A percentile compares a stretch with the other conserved stretches of the same genome.
phyloP scores from a whole-genome alignment of 2,329 filamentous ascomycete species.

The Pseudocercospora macadamiae region DNA sequence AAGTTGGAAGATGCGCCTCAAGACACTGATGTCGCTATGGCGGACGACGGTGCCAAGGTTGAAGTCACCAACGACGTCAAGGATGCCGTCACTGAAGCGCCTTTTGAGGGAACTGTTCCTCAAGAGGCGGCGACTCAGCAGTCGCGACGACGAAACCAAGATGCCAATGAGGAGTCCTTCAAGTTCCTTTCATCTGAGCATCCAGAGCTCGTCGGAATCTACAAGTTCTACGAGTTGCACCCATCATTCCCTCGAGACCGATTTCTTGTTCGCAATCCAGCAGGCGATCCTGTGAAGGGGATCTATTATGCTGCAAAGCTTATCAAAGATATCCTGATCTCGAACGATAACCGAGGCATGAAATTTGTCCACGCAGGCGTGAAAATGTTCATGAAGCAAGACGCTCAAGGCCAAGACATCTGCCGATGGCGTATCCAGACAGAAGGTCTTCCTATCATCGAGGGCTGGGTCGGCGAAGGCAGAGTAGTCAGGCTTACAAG shows the following conservation, averaged over 20 bases:
- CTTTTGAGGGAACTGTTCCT: constrained; percentile 30
- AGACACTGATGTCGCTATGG: constrained; percentile 21
- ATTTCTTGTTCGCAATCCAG: constrained; percentile 94
- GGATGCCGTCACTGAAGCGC: constrained; percentile 30
- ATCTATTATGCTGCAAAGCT: constrained; percentile 94
- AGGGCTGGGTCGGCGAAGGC: constrained; percentile 82
- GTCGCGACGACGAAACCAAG: constrained; percentile 34
- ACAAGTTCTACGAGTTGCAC: constrained; percentile 82
- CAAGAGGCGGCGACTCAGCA: constrained; percentile 14
- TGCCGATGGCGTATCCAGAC: constrained; percentile 95
- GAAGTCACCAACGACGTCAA: constrained; percentile 27
- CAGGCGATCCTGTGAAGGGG: constrained; percentile 84
- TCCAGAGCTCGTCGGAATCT: constrained; percentile 75
- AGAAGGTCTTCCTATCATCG: constrained; percentile 87
- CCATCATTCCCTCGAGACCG: constrained; percentile 83
- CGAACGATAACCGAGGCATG: constrained; percentile 88
- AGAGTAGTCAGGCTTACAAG: constrained; percentile 75
- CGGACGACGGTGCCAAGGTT: constrained; percentile 11
- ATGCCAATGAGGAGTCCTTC: constrained; percentile 83
- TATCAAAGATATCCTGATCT: constrained; percentile 78
- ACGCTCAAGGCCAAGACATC: constrained; percentile 81
- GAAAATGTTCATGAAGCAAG: constrained; percentile 99
- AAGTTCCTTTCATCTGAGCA: constrained; percentile 81
- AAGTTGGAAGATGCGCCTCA: constrained; percentile 30
- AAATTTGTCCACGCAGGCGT: constrained; percentile 97